Evolutionary conservation across 441 rosid genomes (phyloP).

Genomic region (Aquilaria agallochum): DNA sequence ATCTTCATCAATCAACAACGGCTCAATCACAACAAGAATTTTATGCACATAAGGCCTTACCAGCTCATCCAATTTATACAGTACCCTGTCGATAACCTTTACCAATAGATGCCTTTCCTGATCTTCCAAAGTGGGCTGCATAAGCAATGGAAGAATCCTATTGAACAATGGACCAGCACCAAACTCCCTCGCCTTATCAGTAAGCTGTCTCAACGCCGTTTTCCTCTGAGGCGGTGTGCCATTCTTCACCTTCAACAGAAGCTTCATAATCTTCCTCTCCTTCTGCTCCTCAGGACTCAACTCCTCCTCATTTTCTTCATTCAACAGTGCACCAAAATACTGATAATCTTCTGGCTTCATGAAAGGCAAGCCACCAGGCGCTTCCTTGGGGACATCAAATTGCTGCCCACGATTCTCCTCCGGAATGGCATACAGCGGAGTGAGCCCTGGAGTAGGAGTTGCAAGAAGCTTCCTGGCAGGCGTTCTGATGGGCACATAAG

Average conservation of each 20-base stretch:
- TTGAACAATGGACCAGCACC: conserved; percentile 96
- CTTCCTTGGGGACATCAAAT: conserved; percentile 89
- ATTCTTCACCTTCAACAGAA: conserved; percentile 90
- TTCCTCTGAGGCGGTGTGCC: conserved; percentile 98
- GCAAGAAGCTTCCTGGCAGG: conserved; percentile 85
- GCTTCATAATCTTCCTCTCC: conserved; percentile 94
- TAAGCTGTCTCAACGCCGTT: conserved; percentile 91
- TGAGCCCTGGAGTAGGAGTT: conserved; percentile 94
- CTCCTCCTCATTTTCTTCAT: conserved; percentile 91
- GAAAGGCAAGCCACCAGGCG: conserved; percentile 83
- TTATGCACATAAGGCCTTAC: conserved; percentile 96
- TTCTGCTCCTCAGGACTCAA: conserved; percentile 88
- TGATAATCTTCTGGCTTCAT: conserved; percentile 99
- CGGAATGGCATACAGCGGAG: conserved; percentile 78
- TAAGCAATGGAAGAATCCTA: conserved; percentile 81
- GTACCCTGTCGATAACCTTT: conserved; percentile 91
- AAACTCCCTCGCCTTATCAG: conserved; percentile 95
- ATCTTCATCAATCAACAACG: conserved; percentile 95
- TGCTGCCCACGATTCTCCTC: conserved; percentile 98
- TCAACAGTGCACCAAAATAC: conserved; percentile 77
- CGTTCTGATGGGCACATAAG: conserved; percentile 94
- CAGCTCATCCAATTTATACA: conserved; percentile 92
- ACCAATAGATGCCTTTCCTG: conserved; percentile 99
- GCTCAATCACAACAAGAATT: conserved; percentile 97
- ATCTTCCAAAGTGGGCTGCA: conserved; percentile 97